phyloP scores from a whole-genome alignment of 495 filamentous ascomycete species.

The Neurospora pannonica region DNA sequence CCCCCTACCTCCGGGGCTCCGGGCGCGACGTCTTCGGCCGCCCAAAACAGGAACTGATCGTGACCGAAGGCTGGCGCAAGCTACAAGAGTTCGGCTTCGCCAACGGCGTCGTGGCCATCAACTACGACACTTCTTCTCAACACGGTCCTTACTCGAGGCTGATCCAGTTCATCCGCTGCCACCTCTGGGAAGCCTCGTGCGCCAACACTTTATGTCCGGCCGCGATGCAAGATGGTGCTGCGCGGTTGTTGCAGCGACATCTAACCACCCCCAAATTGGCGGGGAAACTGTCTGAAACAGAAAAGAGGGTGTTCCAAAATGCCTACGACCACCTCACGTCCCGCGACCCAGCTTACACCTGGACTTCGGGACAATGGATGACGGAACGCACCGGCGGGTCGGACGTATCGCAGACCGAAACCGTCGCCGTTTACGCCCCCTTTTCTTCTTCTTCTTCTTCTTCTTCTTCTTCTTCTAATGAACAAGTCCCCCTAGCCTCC shows the following conservation, averaged over 20 bases:
- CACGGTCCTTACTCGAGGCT: constrained; percentile 38
- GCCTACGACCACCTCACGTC: constrained; percentile 42
- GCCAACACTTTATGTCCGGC: constrained; percentile 57
- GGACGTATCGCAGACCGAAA: constrained; percentile 66
- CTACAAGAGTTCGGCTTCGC: constrained; percentile 44
- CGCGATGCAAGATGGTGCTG: constrained; percentile 64
- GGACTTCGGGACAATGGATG: constrained; percentile 84
- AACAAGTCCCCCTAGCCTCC: constrained; percentile 9
- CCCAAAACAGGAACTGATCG: constrained; percentile 38
- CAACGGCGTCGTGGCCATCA: constrained; percentile 42
- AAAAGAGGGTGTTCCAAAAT: constrained; percentile 36
- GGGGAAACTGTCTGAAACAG: constrained; percentile 6
- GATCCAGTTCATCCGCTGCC: constrained; percentile 47
- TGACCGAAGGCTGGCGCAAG: constrained; percentile 47
- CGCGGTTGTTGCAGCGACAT: constrained; percentile 48
- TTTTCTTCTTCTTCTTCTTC: constrained; percentile 6
- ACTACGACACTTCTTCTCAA: constrained; percentile 36
- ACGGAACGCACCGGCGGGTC: constrained; percentile 68
- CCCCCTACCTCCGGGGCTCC: constrained; percentile 41
- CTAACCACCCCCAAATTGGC: constrained; percentile 17
- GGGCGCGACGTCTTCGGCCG: constrained; percentile 42
- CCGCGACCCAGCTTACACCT: constrained; percentile 47
- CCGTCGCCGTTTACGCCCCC: constrained; percentile 34
- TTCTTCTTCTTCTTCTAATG: constrained; percentile 1
- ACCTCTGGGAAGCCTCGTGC: constrained; percentile 54